Conservation (phyloP, 2,329 filamentous ascomycete genomes). For the Emmonsia crescens region DNA sequence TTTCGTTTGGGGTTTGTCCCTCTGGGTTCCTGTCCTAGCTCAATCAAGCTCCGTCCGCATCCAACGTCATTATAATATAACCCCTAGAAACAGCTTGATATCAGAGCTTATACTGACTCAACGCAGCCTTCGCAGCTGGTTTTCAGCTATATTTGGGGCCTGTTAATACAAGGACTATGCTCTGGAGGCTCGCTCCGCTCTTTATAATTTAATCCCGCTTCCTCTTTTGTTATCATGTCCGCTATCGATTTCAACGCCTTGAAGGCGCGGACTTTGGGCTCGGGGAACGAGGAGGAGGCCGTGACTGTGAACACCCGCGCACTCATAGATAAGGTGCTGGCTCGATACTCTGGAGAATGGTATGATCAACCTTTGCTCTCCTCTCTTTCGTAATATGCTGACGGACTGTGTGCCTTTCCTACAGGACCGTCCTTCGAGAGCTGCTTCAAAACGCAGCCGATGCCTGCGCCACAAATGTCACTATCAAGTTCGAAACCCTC, state of each 20-base stretch:
- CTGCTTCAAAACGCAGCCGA: constrained; percentile 98
- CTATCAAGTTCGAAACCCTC: constrained; percentile 81
- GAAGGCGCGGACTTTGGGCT: constrained; percentile 74
- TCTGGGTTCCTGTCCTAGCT: not conserved
- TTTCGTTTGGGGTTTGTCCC: not conserved
- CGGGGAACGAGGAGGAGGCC: constrained; percentile 85
- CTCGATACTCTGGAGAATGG: constrained; percentile 94
- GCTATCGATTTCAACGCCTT: constrained; percentile 54
- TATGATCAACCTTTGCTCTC: constrained; percentile 28
- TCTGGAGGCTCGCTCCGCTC: not conserved
- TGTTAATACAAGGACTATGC: not conserved
- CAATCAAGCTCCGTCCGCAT: not conserved
- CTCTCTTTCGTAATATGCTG: not conserved
- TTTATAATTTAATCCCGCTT: not conserved
- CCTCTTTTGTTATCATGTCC: constrained; percentile 6
- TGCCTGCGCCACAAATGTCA: constrained; percentile 79
- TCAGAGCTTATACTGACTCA: not conserved
- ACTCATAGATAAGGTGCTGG: constrained; percentile 93
- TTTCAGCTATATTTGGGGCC: not conserved
- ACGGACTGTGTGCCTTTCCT: not conserved
- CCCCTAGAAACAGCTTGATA: not conserved
- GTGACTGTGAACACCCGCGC: constrained; percentile 96
- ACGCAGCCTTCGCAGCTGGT: not conserved
- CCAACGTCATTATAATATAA: not conserved
- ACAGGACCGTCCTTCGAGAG: constrained; percentile 62